Base-by-base conservation (phyloP, 148 eudicot genomes). In the Rhododendron vialii region DNA sequence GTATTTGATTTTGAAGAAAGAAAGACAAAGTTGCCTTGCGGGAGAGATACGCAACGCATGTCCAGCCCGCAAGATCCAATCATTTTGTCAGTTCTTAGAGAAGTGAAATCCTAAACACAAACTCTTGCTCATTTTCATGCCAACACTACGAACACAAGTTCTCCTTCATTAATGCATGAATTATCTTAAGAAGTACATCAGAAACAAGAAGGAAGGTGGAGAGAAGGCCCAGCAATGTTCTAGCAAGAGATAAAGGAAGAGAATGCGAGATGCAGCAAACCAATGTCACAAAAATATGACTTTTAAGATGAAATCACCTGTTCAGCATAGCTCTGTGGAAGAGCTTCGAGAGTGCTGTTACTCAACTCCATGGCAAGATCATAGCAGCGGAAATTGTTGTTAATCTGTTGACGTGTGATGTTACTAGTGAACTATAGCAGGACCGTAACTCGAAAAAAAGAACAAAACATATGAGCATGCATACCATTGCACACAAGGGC, bases 341-440 rank as follows among this genome's bases (percentile, higher is more conserved):
- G 95, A 87, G 99, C 95, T 93, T 97, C 99, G 48, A 95, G 83
- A 33, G 98, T 95, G 90, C 98, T 97, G 84, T 88, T 93, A 89
- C 98, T 95, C 61, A 97, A 96, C 89, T 97, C 99, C 99, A 95
- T 91, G 15, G 99, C 95, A 78, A 95, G 98, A 86, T 97, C 99
- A 91, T 97, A 95, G 89, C 99, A 97, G 83, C 98, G 96, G 69
- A 97, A 92, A 88, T 97, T 97, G 88, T 97, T 97, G 87, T 97
- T 97, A 85, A 95, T 93, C 99, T 97, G 95, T 84, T 71, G 86
- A 51, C 26, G 73, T 18, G 51, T 22, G 79, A 84, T 24, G 7
- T 38, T 73, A 82, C 74, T 18, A 88, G 61, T 22, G 78, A 63
- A 43, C 83, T 38, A 38, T 36, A 86, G 30, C 51, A 65, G 84